phyloP scores from a whole-genome alignment of 202 grass and related monocot species.

The Schoenoplectus tabernaemontani region DNA sequence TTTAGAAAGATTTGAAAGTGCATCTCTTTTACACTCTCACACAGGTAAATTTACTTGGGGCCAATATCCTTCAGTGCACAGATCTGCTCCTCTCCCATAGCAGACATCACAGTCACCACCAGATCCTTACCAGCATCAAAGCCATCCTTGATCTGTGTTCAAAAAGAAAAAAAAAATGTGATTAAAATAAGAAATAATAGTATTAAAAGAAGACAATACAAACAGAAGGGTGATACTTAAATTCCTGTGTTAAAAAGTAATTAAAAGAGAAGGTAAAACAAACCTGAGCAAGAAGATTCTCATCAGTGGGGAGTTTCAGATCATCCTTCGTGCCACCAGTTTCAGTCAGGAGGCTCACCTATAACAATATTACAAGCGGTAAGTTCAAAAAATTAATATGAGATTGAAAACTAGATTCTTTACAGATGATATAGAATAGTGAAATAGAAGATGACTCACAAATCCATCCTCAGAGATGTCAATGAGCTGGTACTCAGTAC shows the following conservation, averaged over 20 bases:
- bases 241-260: background rate
- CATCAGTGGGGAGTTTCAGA: slow-evolving; percentile 93
- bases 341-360: slow-evolving; percentile 90
- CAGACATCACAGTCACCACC: slow-evolving; percentile 64
- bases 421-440: background rate
- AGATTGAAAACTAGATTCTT: background rate
- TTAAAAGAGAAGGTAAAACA: slow-evolving; percentile 8
- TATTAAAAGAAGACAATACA: background rate
- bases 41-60: slow-evolving; percentile 47
- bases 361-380: slow-evolving; percentile 21
- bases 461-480: slow-evolving; percentile 99
- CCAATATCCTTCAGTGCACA: slow-evolving; percentile 62
- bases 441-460: slow-evolving; percentile 36
- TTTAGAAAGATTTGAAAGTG: slow-evolving; percentile 15
- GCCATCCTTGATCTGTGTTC: slow-evolving; percentile 53
- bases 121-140: slow-evolving; percentile 65
- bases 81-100: slow-evolving; percentile 89
- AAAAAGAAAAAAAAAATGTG: background rate
- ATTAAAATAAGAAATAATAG: background rate
- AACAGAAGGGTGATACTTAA: background rate
- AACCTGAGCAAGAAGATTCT: slow-evolving; percentile 56
- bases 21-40: background rate
- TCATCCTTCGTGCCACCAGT: slow-evolving; percentile 87
- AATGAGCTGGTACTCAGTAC: slow-evolving; percentile 92
- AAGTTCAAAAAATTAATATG: background rate